These are phyloP conservation scores for Stylonectria norvegica DNA, from an alignment of 2,329 filamentous ascomycete genomes.

Conservation along the genomic window DNA sequence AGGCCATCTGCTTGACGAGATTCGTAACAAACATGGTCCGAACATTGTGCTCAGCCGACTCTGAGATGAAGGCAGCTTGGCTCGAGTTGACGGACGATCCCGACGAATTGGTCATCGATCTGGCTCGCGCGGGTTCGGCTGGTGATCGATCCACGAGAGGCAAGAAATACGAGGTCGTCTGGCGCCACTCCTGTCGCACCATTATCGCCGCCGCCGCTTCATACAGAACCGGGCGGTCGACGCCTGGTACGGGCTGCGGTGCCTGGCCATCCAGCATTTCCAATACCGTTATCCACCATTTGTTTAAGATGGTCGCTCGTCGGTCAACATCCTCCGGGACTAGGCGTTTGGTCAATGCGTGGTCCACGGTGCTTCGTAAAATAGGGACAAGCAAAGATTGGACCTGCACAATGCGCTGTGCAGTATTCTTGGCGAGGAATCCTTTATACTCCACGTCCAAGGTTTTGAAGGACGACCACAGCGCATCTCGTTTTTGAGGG, in stretches of 20 bases:
- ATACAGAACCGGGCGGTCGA: slow-evolving; percentile 77
- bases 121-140: slow-evolving; percentile 42
- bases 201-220: slow-evolving; percentile 79
- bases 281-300: slow-evolving; percentile 83
- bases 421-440: slow-evolving; percentile 69
- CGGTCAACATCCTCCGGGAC: slow-evolving; percentile 80
- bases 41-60: slow-evolving; percentile 83
- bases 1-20: slow-evolving; percentile 75
- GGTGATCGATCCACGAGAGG: slow-evolving; percentile 56
- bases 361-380: slow-evolving; percentile 64
- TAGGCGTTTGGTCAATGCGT: slow-evolving; percentile 62
- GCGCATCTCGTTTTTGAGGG: slow-evolving; percentile 45
- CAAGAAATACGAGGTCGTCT: slow-evolving; percentile 64
- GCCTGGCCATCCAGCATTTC: slow-evolving; percentile 73
- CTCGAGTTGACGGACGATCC: slow-evolving; percentile 67
- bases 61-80: slow-evolving; percentile 49
- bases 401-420: slow-evolving; percentile 72
- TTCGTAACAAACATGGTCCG: slow-evolving; percentile 83
- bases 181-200: slow-evolving; percentile 84
- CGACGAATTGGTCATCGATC: slow-evolving; percentile 48
- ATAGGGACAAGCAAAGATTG: slow-evolving; percentile 73
- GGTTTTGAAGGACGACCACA: slow-evolving; percentile 54
- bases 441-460: slow-evolving; percentile 47
- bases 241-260: slow-evolving; percentile 70
- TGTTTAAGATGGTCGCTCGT: slow-evolving; percentile 74